These are phyloP conservation scores for Psilocybe tampanensis DNA, from an alignment of 768 basidiomycete species.

Conservation along the genomic window DNA sequence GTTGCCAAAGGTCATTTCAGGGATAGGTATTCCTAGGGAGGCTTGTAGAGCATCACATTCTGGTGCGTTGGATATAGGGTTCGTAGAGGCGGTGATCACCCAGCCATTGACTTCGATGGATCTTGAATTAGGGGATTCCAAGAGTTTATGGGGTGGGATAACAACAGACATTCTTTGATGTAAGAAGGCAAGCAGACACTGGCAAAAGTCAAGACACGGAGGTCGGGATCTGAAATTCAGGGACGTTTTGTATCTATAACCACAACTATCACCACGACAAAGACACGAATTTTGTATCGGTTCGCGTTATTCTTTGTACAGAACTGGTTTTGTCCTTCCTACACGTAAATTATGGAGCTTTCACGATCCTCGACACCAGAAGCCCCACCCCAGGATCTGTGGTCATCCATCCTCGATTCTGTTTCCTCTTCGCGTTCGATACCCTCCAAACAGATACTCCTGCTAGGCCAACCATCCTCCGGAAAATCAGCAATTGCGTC, in stretches of 20 bases:
- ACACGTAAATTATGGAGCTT: constrained; percentile 34
- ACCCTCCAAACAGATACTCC: constrained; percentile 84
- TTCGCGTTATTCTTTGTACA: background rate
- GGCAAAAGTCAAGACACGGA: background rate
- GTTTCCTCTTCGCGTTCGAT: constrained; percentile 81
- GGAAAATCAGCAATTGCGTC: constrained; percentile 80
- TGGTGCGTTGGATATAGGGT: constrained; percentile 77
- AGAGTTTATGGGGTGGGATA: constrained; percentile 63
- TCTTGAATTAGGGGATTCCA: constrained; percentile 71
- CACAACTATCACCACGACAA: background rate
- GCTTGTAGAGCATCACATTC: constrained; percentile 74
- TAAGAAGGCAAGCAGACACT: background rate
- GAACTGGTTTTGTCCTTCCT: background rate
- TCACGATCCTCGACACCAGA: constrained; percentile 72
- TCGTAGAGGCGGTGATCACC: constrained; percentile 69
- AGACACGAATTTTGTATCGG: background rate
- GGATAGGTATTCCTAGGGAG: constrained; percentile 73
- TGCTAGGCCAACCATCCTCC: constrained; percentile 78
- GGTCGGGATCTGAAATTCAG: constrained; percentile 20
- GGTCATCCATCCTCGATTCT: constrained; percentile 91
- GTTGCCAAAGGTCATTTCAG: constrained; percentile 96
- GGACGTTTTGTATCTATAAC: background rate
- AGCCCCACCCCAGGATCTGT: constrained; percentile 79
- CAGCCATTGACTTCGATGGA: constrained; percentile 70
- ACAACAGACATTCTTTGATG: constrained; percentile 37